phyloP scores from a whole-genome alignment of 495 filamentous ascomycete species.

The Friedmanniomyces endolithicus region DNA sequence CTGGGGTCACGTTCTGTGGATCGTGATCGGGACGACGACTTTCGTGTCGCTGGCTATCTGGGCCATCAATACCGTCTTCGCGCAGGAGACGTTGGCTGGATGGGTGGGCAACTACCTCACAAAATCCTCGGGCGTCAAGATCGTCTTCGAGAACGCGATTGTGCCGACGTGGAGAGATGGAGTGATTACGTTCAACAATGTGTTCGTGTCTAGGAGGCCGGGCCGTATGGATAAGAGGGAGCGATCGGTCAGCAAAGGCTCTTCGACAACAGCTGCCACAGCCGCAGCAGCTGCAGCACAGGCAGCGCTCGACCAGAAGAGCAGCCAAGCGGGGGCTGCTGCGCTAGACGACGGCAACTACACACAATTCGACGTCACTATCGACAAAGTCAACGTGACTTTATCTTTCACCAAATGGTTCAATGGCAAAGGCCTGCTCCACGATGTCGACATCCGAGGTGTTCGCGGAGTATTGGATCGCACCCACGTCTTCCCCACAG shows the following conservation, averaged over 20 bases:
- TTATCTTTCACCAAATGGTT: slow-evolving; percentile 97
- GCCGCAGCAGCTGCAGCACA: slow-evolving; percentile 56
- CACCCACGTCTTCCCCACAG: slow-evolving; percentile 60
- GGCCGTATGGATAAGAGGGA: slow-evolving; percentile 43
- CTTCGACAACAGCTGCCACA: slow-evolving; percentile 70
- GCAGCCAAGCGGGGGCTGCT: slow-evolving; percentile 31
- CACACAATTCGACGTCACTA: slow-evolving; percentile 90
- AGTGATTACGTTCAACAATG: slow-evolving; percentile 91
- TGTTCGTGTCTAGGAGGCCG: slow-evolving; percentile 85
- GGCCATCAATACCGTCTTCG: slow-evolving; percentile 88
- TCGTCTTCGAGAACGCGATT: slow-evolving; percentile 95
- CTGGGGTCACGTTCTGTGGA: slow-evolving; percentile 85
- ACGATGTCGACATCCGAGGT: slow-evolving; percentile 85
- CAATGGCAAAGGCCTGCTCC: slow-evolving; percentile 84
- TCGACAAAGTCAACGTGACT: slow-evolving; percentile 91
- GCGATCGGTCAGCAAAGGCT: slow-evolving; percentile 82
- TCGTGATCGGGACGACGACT: slow-evolving; percentile 88
- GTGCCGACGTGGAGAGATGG: slow-evolving; percentile 90
- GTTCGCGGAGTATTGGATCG: slow-evolving; percentile 94
- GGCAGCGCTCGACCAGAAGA: slow-evolving; percentile 37
- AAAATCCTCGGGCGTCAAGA: slow-evolving; percentile 83
- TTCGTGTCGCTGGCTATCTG: slow-evolving; percentile 88
- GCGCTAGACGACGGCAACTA: slow-evolving; percentile 89
- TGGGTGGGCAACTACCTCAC: slow-evolving; percentile 95
- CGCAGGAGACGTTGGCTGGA: slow-evolving; percentile 87